Base-by-base conservation (phyloP, 2,329 filamentous ascomycete genomes). In the Cladosporium sphaerospermum region DNA sequence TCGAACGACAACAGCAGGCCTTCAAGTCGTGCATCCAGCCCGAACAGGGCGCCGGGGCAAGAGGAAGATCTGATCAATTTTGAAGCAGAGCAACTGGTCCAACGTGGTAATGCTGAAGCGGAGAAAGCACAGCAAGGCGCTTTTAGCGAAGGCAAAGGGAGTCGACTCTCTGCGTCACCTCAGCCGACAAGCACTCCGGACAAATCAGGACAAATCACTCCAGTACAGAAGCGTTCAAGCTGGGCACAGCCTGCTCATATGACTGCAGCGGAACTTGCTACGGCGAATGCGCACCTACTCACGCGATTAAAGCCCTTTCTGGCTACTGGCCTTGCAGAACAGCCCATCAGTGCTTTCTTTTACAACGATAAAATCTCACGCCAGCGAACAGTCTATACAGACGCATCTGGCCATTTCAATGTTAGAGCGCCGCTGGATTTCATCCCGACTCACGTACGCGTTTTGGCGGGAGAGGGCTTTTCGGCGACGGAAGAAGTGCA, bases 321-420 rank as follows among this genome's bases (percentile, higher is more conserved):
- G 73, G 89, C 89, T 1, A 91, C 85, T 39, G 89, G 93, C 0
- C 75, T 91, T 53, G 82, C 85, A 1, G 81, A 86, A 47, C 80
- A 84, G 16, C 85, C 91, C 0, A 85, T 99, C 50, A 96, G 90
- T 0, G 77, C 96, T 1, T 96, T 97, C 75, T 97, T 99, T 70
- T 99, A 95, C 72, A 93, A 97, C 62, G 83, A 95, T 11, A 73
- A 79, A 2, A 79, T 84, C 47, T 96, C 92, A 1, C 85, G 90
- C 61, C 95, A 92, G 28, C 81, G 86, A 49, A 96, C 88, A 0
- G 82, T 96, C 3, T 79, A 81, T 57, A 99, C 95, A 0, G 86
- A 96, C 64, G 86, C 93, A 32, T 83, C 88, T 0, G 93, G 93
- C 0, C 93, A 99, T 69, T 99, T 99, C 63, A 80, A 76, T 39